These are phyloP conservation scores for Penicillium italicum DNA, from an alignment of 2,329 filamentous ascomycete genomes.

Conservation along the genomic window DNA sequence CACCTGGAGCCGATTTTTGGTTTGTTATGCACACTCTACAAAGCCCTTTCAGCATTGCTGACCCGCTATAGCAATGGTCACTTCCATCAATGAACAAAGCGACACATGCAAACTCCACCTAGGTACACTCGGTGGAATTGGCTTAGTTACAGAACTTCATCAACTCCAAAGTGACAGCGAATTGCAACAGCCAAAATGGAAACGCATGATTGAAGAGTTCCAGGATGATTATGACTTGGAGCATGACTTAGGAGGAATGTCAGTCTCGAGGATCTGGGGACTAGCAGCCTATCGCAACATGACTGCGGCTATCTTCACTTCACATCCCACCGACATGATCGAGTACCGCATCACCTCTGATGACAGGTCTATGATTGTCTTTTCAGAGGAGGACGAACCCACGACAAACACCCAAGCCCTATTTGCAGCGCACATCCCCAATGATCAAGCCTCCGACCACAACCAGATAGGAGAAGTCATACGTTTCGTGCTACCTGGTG, in stretches of 20 bases:
- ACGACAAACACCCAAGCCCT: constrained; percentile 10
- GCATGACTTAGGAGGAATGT: constrained; percentile 49
- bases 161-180: constrained; percentile 1
- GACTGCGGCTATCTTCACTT: constrained; percentile 48
- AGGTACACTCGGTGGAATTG: constrained; percentile 29
- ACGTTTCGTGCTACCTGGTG: constrained; percentile 27
- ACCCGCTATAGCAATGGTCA: constrained; percentile 27
- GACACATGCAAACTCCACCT: constrained; percentile 27
- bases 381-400: constrained; percentile 24
- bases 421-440: constrained; percentile 10
- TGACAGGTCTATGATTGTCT: constrained; percentile 42
- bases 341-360: constrained; percentile 53
- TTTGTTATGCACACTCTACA: constrained; percentile 12
- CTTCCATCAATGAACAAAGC: constrained; percentile 10
- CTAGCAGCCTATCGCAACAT: constrained; percentile 49
- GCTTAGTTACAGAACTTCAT: constrained; percentile 16
- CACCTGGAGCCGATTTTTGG: constrained; percentile 37
- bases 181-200: constrained; percentile 26
- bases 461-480: constrained; percentile 26
- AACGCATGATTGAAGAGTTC: constrained; percentile 29
- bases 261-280: constrained; percentile 53
- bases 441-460: constrained; percentile 13
- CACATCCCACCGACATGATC: constrained; percentile 56
- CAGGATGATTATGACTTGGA: constrained; percentile 48
- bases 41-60: constrained; percentile 4